Base-by-base conservation (phyloP, 495 filamentous ascomycete genomes). In the Penicillium daleae region DNA sequence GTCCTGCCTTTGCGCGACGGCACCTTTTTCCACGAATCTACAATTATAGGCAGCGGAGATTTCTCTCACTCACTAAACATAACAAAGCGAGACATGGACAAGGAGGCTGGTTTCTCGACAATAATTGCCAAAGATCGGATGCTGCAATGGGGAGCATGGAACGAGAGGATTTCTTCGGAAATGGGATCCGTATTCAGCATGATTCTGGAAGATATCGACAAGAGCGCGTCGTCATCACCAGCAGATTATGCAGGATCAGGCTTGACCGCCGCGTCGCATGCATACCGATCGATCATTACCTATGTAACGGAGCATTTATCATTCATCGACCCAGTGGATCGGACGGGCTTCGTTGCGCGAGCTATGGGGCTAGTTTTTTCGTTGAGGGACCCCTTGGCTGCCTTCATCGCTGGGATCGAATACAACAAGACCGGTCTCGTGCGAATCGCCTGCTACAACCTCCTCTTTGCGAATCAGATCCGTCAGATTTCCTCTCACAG, bases 21-120 rank as follows among this genome's bases (percentile, higher is more conserved):
- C 0, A 88, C 87, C 1, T 95, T 83, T 72, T 95, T 96, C 66
- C 91, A 93, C 66, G 79, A 88, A 65, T 83, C 75, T 52, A 93
- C 92, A 12, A 83, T 96, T 53, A 80, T 96, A 53, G 92, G 93
- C 17, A 88, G 86, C 66, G 91, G 90, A 0, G 82, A 84, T 24
- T 81, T 96, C 54, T 68, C 69, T 39, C 82, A 78, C 54, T 86
- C 81, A 12, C 71, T 86, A 10, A 75, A 79, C 26, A 27, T 76
- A 32, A 24, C 49, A 37, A 61, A 62, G 26, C 68, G 66, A 27
- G 66, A 78, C 57, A 46, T 81, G 50, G 77, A 81, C 60, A 60
- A 59, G 48, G 64, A 65, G 57, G 68, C 65, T 40, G 73, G 76
- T 32, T 60, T 61, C 59, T 67, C 66, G 4, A 59, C 64, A 40